Evolutionary conservation across 768 basidiomycete genomes (phyloP), one percentile per base, ranked within the genome.

Genomic region (Neoboletus magnificus): DNA sequence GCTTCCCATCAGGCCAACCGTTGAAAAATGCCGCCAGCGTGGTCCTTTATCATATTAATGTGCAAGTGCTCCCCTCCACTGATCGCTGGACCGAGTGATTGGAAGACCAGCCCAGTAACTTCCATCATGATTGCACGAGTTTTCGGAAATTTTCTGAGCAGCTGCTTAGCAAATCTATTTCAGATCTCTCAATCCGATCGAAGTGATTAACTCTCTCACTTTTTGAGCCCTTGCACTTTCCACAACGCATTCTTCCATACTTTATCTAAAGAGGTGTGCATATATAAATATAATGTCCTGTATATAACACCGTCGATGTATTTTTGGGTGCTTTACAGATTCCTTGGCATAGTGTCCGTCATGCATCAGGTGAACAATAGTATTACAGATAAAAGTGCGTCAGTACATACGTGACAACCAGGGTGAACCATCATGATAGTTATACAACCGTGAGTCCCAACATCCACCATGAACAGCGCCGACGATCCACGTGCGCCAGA

Each of bases 381-480:
- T 20, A 56, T 65, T 66, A 66, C 64, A 65, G 56, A 57, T 55
- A 62, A 61, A 60, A 50, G 46, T 59, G 40, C 39, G 39, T 53
- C 50, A 43, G 37, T 62, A 65, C 60, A 59, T 51, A 48, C 44
- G 48, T 55, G 60, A 59, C 45, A 52, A 44, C 54, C 43, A 27
- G 40, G 50, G 20, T 18, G 35, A 51, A 32, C 40, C 43, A 37
- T 52, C 62, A 15, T 60, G 49, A 61, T 62, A 57, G 59, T 20
- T 48, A 52, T 65, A 61, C 64, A 68, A 32, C 10, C 55, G n/a
- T 42, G 47, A 57, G 55, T 61, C 59, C 64, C 57, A 37, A 44
- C 61, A 62, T 66, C 43, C 27, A 59, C 60, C 54, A 22, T 16
- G 30, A 52, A 41, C 53, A 52, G 20, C 39, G 5, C 44, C 39